Base-by-base conservation (phyloP, 352 stramenopile species). In the Phytopythium chamaehyphon region DNA sequence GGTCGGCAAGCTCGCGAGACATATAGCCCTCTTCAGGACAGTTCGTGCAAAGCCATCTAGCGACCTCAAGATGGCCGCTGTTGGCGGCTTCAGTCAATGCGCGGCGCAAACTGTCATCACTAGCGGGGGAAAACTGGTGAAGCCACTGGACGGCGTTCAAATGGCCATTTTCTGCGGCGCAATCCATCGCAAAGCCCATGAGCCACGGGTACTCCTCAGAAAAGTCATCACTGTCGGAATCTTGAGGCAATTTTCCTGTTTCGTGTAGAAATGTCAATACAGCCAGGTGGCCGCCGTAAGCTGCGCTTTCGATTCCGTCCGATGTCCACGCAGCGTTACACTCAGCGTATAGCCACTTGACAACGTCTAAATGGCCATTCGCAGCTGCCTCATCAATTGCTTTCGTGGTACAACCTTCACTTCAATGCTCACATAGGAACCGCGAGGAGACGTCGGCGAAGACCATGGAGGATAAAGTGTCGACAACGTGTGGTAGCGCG, bases 321-420 rank as follows among this genome's bases (percentile, higher is more conserved):
- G 36, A 6, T 14, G 36, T 40, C 4, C 36, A 40, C 4, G 12
- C 36, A 11, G 15, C 36, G 4, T 11, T 5, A 3, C 36, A 16
- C 12, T 15, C 15, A 3, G 15, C 12, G 36, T 40, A 16, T 3
- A 43, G 38, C 6, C 21, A 43, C n/a, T 21, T 43, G 14, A 43
- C 38, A 43, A 43, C 16, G 14, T 43, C 16, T 7, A 43, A 21
- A 9, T 43, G 38, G 3, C 38, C 38, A 22, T n/a, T 21, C 6
- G 12, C 38, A 2, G 38, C 38, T 12, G 38, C 38, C 2, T 23
- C 38, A 21, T 70, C 57, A 52, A 70, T 66, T 8, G 62, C 62
- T 7, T 57, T 53, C 9, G 54, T 23, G 2, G 57, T 63, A 38
- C 62, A 62, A 5, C 62, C 62, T 53, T 70, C 62, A 11, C 11